Evolutionary conservation across 768 basidiomycete species (phyloP), one percentile per base, ranked within the genome.

Genomic region (Phaffia australis): DNA sequence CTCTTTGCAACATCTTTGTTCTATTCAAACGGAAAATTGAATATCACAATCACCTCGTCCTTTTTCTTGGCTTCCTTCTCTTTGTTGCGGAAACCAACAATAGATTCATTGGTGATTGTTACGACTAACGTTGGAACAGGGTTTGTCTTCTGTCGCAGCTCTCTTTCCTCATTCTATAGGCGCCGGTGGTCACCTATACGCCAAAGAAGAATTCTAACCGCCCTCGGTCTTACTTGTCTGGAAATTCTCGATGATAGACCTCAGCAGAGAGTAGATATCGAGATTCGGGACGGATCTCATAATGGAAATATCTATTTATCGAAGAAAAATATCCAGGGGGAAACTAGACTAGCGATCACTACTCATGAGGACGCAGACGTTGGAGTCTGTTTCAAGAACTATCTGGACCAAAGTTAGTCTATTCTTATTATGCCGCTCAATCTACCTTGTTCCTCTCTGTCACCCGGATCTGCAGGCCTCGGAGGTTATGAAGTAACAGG

Each of bases 351-450:
- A 68, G 94, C 94, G 14, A 82, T 99, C 70, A 99, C 94, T 2
- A 86, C 91, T 14, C 95, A 97, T 76, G 83, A 84, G 46, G 88
- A 93, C 56, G 93, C 89, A 6, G 90, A 99, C 74, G 84, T 99
- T 14, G 95, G 95, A 0, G 92, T 98, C 5, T 99, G 94, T 79
- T 84, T 99, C 76, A 86, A 80, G 77, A 97, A 98, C 74, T 79
- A 82, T 60, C 72, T 92, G 64, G 85, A 87, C 60, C 78, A 81
- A 60, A 81, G 93, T 92, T 71, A 70, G 86, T 81, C 15, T 21
- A 11, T 42, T 42, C 11, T 42, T 42, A 5, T 42, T 42, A 11
- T 42, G 6, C 11, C 35, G 35, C 35, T 42, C 35, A 42, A 4
- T 42, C 35, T 11, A 42, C 11, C 35, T 5, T 42, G 35, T 19